Conservation (phyloP, 139 green algal genomes). For the Chlamydomonas sp. region DNA sequence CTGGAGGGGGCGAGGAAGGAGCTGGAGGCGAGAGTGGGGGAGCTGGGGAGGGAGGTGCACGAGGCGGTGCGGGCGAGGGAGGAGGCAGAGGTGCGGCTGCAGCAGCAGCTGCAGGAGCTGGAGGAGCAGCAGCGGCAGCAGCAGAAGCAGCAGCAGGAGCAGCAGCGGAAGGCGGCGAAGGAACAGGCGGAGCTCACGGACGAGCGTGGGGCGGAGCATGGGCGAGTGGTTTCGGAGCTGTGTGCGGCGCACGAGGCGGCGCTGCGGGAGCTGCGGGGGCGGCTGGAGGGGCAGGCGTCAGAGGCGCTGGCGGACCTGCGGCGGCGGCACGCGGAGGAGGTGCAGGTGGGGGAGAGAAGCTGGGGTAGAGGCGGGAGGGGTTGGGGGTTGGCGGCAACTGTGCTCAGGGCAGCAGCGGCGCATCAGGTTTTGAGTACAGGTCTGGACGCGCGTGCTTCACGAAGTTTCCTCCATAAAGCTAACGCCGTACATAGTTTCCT, state of each 20-base stretch:
- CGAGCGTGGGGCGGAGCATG: too few species aligned
- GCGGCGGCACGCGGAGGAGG: not conserved
- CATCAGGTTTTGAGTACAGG: too few species aligned
- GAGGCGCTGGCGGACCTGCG: not conserved
- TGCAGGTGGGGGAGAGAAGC: not conserved
- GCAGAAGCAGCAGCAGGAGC: not conserved
- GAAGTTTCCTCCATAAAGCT: too few species aligned
- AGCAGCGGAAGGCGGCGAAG: not conserved
- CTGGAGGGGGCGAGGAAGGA: not conserved
- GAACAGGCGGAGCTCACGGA: not conserved
- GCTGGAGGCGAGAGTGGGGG: not conserved
- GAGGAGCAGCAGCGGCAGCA: slow-evolving; percentile 24
- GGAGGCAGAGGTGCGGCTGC: not conserved
- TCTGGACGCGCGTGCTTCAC: too few species aligned
- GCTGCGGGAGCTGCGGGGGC: not conserved
- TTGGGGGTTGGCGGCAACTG: not conserved
- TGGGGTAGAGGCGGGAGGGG: not conserved
- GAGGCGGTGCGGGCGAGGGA: not conserved
- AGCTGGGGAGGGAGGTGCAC: not conserved
- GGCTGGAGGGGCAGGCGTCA: slow-evolving; percentile 12
- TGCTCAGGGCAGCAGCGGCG: too few species aligned
- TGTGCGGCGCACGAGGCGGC: not conserved
- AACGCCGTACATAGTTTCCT: too few species aligned
- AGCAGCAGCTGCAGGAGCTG: slow-evolving; percentile 45
- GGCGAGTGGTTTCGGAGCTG: not conserved